phyloP scores from a whole-genome alignment of 2,329 filamentous ascomycete genomes.

The Lojkania enalia region DNA sequence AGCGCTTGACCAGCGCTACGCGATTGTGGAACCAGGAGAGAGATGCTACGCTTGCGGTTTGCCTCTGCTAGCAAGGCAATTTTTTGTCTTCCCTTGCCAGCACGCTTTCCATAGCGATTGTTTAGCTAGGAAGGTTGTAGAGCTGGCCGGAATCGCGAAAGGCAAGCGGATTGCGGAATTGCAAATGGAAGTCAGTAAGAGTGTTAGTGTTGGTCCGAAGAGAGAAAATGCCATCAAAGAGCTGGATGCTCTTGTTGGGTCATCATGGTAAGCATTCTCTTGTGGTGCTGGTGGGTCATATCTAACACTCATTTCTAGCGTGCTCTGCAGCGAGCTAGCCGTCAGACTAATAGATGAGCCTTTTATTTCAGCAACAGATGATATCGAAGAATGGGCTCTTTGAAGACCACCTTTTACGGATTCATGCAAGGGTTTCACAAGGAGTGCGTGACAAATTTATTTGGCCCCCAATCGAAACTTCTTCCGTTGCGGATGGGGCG shows the following conservation, averaged over 20 bases:
- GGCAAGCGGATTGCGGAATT: conserved; percentile 81
- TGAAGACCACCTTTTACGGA: conserved; percentile 18
- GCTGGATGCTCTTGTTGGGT: conserved; percentile 87
- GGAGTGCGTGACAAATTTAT: too few relatives aligned
- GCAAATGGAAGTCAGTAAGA: conserved; percentile 80
- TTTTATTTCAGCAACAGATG: conserved; percentile 75
- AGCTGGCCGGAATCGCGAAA: conserved; percentile 75
- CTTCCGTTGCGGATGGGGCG: too few relatives aligned
- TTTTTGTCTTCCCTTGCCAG: conserved; percentile 98
- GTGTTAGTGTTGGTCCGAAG: conserved; percentile 68
- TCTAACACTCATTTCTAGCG: conserved; percentile 57
- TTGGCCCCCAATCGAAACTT: too few relatives aligned
- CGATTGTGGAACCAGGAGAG: conserved; percentile 95
- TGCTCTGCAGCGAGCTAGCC: conserved; percentile 91
- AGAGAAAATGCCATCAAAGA: conserved; percentile 85
- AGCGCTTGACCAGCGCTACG: conserved; percentile 83
- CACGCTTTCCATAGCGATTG: conserved; percentile 98
- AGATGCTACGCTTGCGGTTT: conserved; percentile 87
- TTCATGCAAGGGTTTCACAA: too few relatives aligned
- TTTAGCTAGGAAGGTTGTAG: conserved; percentile 80
- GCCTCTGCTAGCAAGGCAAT: conserved; percentile 85
- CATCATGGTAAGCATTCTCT: conserved; percentile 70
- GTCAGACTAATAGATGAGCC: conserved; percentile 94
- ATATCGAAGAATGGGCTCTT: conserved; percentile 76
- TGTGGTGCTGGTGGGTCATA: neutral